phyloP scores from a whole-genome alignment of 1,284 basidiomycete genomes.

The Ceratobasidium sp. region DNA sequence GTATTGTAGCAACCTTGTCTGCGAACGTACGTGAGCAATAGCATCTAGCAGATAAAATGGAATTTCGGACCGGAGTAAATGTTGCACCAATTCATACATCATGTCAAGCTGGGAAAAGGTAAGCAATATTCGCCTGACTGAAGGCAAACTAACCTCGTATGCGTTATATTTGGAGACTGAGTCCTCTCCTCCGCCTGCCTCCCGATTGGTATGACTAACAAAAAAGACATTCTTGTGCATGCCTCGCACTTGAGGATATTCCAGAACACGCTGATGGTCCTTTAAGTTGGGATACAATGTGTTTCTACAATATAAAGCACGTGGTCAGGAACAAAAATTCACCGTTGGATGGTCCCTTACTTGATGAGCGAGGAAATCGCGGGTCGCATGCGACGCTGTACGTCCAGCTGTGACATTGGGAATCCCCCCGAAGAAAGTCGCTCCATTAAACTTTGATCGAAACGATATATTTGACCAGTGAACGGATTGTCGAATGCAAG shows the following conservation, averaged over 20 bases:
- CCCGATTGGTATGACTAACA: constrained; percentile 60
- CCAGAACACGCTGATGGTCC: constrained; percentile 60
- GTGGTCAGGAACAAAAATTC: too few species aligned
- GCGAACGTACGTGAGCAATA: constrained; percentile 26
- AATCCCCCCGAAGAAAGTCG: constrained; percentile 58
- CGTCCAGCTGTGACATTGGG: constrained; percentile 57
- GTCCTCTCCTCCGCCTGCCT: constrained; percentile 62
- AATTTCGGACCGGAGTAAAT: constrained; percentile 61
- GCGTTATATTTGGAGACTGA: constrained; percentile 66
- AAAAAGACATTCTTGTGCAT: constrained; percentile 66
- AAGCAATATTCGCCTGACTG: background rate
- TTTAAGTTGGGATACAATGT: constrained; percentile 64
- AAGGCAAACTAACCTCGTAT: constrained; percentile 62
- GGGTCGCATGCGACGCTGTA: constrained; percentile 58
- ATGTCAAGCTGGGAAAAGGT: constrained; percentile 60
- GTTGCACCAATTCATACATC: constrained; percentile 71
- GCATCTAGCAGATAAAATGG: background rate
- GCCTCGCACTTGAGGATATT: constrained; percentile 62
- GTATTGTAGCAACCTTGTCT: constrained; percentile 64
- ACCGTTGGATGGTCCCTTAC: too few species aligned
- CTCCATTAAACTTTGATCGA: constrained; percentile 70
- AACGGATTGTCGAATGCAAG: constrained; percentile 61
- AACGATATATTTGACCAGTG: constrained; percentile 57
- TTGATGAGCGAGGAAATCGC: constrained; percentile 57
- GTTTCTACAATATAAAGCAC: constrained; percentile 57